phyloP scores from a whole-genome alignment of 1,139 yeast genomes.

The Hanseniaspora sp. region DNA sequence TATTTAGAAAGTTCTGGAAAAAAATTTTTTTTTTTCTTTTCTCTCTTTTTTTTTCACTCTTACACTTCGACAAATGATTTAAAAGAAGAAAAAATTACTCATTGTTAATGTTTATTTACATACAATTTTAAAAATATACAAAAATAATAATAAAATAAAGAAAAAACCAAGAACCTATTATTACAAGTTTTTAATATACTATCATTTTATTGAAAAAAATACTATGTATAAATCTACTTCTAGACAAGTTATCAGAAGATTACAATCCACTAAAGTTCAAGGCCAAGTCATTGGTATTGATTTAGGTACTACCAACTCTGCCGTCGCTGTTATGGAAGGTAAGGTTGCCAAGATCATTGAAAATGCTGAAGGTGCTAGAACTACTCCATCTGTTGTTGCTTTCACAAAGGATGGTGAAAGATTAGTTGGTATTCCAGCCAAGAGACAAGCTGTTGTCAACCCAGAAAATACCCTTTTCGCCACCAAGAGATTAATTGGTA shows the following conservation, averaged over 20 bases:
- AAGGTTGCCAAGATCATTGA: constrained; percentile 91
- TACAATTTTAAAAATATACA: background rate
- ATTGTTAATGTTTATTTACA: no score
- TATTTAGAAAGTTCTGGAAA: no score
- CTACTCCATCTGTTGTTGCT: constrained; percentile 97
- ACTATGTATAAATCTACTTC: constrained; percentile 14
- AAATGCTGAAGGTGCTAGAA: constrained; percentile 97
- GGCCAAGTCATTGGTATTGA: constrained; percentile 95
- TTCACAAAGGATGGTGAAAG: constrained; percentile 94
- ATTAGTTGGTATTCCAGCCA: constrained; percentile 96
- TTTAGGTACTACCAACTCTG: constrained; percentile 98
- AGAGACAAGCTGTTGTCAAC: constrained; percentile 97
- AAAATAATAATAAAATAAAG: background rate
- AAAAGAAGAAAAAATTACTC: no score
- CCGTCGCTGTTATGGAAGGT: constrained; percentile 97
- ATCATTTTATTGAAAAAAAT: no score
- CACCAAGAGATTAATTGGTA: constrained; percentile 96
- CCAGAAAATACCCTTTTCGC: constrained; percentile 96
- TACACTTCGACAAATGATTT: no score
- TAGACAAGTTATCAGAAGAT: constrained; percentile 22
- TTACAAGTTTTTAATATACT: background rate
- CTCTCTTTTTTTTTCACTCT: no score
- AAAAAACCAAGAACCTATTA: background rate
- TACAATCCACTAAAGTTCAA: constrained; percentile 42
- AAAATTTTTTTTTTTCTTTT: no score